Percentiles rank a stretch among this genome's conserved stretches.
Evolutionary conservation across 192 early-diverging fungal species (phyloP).

Genomic region (Radiomyces spectabilis): DNA sequence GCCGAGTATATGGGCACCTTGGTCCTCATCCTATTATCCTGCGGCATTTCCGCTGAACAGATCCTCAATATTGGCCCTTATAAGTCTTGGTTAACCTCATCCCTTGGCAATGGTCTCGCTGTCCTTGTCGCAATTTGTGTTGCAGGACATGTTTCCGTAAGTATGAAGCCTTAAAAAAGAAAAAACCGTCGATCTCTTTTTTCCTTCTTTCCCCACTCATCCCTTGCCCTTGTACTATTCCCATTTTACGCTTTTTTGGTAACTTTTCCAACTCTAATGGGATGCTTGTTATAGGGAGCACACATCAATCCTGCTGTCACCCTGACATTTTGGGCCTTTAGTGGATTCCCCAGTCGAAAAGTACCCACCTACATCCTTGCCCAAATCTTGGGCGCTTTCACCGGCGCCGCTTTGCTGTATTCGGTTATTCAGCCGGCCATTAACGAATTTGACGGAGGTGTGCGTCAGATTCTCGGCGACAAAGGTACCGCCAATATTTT

Average conservation of each 20-base stretch:
- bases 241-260: too few relatives aligned
- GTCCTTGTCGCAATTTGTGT: slow-evolving; percentile 57
- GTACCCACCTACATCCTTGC: slow-evolving; percentile 55
- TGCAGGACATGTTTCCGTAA: slow-evolving; percentile 56
- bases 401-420: slow-evolving; percentile 63
- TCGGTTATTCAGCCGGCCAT: slow-evolving; percentile 54
- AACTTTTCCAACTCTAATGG: too few relatives aligned
- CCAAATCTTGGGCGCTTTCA: slow-evolving; percentile 67
- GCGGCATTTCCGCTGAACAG: slow-evolving; percentile 53
- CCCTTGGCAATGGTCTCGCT: slow-evolving; percentile 32
- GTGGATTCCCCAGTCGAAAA: slow-evolving; percentile 63
- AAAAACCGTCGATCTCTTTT: not conserved
- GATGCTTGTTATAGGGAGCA: slow-evolving; percentile 47
- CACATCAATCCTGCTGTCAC: slow-evolving; percentile 78
- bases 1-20: slow-evolving; percentile 74
- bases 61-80: slow-evolving; percentile 25
- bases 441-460: slow-evolving; percentile 38
- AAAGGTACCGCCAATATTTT: slow-evolving; percentile 55
- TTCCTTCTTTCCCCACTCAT: not conserved
- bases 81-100: slow-evolving; percentile 28
- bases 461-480: slow-evolving; percentile 29
- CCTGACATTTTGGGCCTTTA: slow-evolving; percentile 54
- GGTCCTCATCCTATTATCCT: slow-evolving; percentile 55
- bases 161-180: not conserved
- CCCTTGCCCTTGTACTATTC: too few relatives aligned